Base-by-base conservation (phyloP, 768 basidiomycete genomes). In the Termitomyces sp. region DNA sequence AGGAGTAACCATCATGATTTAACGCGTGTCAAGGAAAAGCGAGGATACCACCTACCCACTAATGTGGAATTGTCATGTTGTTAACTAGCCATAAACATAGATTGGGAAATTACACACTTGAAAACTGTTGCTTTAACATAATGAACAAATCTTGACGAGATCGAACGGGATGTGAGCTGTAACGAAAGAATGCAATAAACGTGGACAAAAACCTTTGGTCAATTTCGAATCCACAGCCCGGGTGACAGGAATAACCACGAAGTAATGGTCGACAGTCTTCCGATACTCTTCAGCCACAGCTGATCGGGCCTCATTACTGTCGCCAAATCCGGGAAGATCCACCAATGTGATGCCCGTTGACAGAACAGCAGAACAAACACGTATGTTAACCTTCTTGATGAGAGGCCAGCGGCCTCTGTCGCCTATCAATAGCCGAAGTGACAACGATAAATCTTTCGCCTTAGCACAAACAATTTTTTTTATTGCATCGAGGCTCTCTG, bases 371-470 rank as follows among this genome's bases (percentile, higher is more conserved):
- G 57, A 58, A 18, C 47, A 35, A 40, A 43, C 18, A 22, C 36
- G 51, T 7, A 58, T 36, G 32, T 9, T n/a, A 4, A 58, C 57
- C 22, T 53, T 58, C 30, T 24, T 51, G 36, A 58, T 53, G 7
- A 58, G 51, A 16, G 57, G 57, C 57, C 57, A 58, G 5, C 14
- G 51, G 20, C 57, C 57, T 53, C n/a, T 52, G 28, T 58, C 57
- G 11, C 57, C 43, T 24, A 30, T 40, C 44, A 13, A 53, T 22
- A 22, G n/a, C 11, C 43, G 51, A n/a, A 58, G 30, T 47, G 32
- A 22, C 8, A 26, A 36, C 8, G 24, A 36, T 14, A 58, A 22
- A 1, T 52, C 44, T 2, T 32, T 30, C 5, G 50, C 24, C 16
- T 43, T 33, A 6, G 41, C 13, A 18, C 20, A 33, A 35, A 40